Evolutionary conservation across 2,329 filamentous ascomycete genomes (phyloP).

Genomic region (Aspergillus aculeatus): DNA sequence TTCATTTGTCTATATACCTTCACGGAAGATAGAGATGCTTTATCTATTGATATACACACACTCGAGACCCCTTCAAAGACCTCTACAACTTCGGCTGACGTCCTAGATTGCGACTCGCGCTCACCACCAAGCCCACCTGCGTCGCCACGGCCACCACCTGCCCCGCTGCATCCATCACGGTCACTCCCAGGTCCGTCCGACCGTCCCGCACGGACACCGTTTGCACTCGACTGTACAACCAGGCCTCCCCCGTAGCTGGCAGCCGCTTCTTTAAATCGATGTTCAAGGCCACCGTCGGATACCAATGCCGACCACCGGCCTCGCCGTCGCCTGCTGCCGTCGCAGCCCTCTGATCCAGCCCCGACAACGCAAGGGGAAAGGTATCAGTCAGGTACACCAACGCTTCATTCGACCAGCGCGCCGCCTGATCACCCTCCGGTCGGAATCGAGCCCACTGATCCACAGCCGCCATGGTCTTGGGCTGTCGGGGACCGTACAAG

Average conservation of each 20-base stretch:
- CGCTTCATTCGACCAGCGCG: conserved; percentile 60
- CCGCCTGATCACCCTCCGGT: conserved; percentile 49
- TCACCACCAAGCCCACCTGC: conserved; percentile 65
- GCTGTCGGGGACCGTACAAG: conserved; percentile 43
- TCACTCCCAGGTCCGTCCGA: conserved; percentile 70
- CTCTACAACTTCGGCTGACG: conserved; percentile 39
- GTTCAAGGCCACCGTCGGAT: conserved; percentile 72
- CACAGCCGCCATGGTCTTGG: conserved; percentile 30
- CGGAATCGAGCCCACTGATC: conserved; percentile 69
- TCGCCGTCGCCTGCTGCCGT: conserved; percentile 27
- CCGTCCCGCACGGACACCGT: conserved; percentile 69
- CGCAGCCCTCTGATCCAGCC: conserved; percentile 36
- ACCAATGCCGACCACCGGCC: conserved; percentile 58
- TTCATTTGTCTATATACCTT: background rate
- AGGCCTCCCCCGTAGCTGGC: conserved; percentile 67
- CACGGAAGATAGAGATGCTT: background rate
- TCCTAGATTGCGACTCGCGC: conserved; percentile 61
- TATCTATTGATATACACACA: conserved; percentile 7
- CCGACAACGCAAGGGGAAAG: conserved; percentile 66
- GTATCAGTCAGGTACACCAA: conserved; percentile 68
- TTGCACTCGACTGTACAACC: conserved; percentile 65
- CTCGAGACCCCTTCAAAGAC: background rate
- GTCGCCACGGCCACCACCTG: conserved; percentile 67
- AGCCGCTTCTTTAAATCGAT: conserved; percentile 74
- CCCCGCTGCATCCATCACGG: conserved; percentile 62